A percentile compares a stretch with the other conserved stretches of the same genome.
Conservation (phyloP, 345 rosid genomes). For the Populus deltoides region DNA sequence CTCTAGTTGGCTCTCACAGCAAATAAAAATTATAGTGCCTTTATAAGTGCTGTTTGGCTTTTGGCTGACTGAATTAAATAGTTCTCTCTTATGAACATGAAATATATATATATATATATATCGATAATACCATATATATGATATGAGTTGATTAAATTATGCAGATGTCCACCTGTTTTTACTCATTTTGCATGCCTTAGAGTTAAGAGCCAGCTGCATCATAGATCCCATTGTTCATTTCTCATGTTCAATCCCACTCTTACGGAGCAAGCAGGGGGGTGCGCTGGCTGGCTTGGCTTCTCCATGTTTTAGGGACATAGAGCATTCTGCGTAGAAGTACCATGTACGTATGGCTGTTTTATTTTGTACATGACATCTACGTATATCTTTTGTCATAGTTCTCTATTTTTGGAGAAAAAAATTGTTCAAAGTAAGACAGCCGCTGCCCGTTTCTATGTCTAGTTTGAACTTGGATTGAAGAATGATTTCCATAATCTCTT, state of each 20-base stretch:
- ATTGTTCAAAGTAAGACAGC: too few relatives aligned
- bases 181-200: neutral
- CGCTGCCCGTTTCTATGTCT: too few relatives aligned
- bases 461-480: too few relatives aligned
- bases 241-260: neutral
- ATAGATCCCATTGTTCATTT: neutral
- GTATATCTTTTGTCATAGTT: neutral
- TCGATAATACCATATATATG: neutral
- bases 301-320: conserved; percentile 7
- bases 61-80: neutral
- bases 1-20: neutral
- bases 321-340: neutral
- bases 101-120: neutral
- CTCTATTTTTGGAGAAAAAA: too few relatives aligned
- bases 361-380: neutral
- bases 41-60: neutral
- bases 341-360: conserved; percentile 8
- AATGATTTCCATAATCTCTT: too few relatives aligned
- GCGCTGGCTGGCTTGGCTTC: neutral
- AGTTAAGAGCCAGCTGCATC: neutral
- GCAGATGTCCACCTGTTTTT: neutral
- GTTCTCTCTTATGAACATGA: neutral
- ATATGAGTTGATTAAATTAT: neutral
- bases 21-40: neutral
- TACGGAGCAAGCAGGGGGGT: conserved; percentile 4